These are phyloP conservation scores for Lactarius psammicola DNA, from an alignment of 768 basidiomycete species.

Conservation along the genomic window DNA sequence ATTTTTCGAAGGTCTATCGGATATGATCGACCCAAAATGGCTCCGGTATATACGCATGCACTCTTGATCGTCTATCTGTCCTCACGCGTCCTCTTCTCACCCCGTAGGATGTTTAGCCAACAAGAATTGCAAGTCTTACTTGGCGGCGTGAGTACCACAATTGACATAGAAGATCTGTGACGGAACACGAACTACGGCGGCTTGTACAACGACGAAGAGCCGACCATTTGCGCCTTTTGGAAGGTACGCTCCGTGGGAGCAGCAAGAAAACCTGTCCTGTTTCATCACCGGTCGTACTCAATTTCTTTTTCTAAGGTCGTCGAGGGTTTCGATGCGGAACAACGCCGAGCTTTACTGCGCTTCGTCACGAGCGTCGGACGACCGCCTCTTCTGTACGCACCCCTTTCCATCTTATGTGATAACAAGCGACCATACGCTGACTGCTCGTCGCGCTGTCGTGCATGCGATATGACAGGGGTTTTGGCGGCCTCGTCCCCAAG, in stretches of 20 bases:
- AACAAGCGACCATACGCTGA: background rate
- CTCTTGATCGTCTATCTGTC: background rate
- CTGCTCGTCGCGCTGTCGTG: background rate
- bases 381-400: slow-evolving; percentile 76
- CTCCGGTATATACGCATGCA: slow-evolving; percentile 48
- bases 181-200: slow-evolving; percentile 82
- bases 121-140: slow-evolving; percentile 91
- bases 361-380: slow-evolving; percentile 94
- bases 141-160: slow-evolving; percentile 81
- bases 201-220: slow-evolving; percentile 64
- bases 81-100: background rate
- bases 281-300: too few species aligned
- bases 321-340: slow-evolving; percentile 73
- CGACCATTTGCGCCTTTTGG: slow-evolving; percentile 82
- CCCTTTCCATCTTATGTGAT: background rate
- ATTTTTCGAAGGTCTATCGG: slow-evolving; percentile 90
- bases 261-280: slow-evolving; percentile 5
- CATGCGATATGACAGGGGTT: slow-evolving; percentile 68
- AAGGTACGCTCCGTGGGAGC: slow-evolving; percentile 42
- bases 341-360: slow-evolving; percentile 72
- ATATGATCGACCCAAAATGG: slow-evolving; percentile 92
- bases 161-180: slow-evolving; percentile 81
- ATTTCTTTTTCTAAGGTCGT: slow-evolving; percentile 57
- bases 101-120: slow-evolving; percentile 92
- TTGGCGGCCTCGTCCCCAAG: slow-evolving; percentile 82